A percentile compares a stretch with the other conserved stretches of the same genome.
phyloP scores from a whole-genome alignment of 2,329 filamentous ascomycete species.

The Cytospora mali region DNA sequence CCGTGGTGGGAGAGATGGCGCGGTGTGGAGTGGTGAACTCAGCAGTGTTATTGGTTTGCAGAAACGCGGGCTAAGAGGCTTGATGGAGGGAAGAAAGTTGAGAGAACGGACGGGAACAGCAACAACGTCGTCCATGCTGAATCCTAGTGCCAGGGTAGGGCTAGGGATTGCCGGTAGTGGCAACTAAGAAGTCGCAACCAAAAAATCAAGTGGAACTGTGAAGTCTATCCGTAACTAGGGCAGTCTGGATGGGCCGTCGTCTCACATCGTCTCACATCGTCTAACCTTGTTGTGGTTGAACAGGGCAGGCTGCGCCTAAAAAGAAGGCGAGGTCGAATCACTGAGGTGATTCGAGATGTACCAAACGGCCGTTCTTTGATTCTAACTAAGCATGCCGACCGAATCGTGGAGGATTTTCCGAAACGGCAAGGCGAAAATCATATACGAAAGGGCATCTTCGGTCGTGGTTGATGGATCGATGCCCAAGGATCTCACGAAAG shows the following conservation, averaged over 20 bases:
- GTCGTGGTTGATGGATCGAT: constrained; percentile 6
- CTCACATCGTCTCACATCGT: too few relatives aligned
- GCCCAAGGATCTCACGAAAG: constrained; percentile 14
- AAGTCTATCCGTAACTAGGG: not conserved
- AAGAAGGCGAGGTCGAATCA: not conserved
- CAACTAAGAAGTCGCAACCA: constrained; percentile 5
- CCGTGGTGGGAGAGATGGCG: constrained; percentile 49
- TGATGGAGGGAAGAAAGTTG: constrained; percentile 93
- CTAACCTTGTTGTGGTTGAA: not conserved
- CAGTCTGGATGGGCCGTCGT: not conserved
- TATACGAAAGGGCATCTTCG: constrained; percentile 15
- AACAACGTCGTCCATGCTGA: constrained; percentile 28
- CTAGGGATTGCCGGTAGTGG: constrained; percentile 26
- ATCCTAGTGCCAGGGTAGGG: constrained; percentile 28
- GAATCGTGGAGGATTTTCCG: not conserved
- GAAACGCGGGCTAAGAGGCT: constrained; percentile 84
- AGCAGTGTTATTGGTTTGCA: constrained; percentile 93
- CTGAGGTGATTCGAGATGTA: not conserved
- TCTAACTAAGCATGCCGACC: not conserved
- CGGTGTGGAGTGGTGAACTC: constrained; percentile 79
- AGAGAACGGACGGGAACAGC: constrained; percentile 66
- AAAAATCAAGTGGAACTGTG: not conserved
- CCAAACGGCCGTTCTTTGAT: not conserved
- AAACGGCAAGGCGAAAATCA: constrained; percentile 1
- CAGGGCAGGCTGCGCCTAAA: not conserved